Evolutionary conservation across 2,329 filamentous ascomycete genomes (phyloP), one percentile per base, ranked within the genome.

Genomic region (Alternaria arborescens): DNA sequence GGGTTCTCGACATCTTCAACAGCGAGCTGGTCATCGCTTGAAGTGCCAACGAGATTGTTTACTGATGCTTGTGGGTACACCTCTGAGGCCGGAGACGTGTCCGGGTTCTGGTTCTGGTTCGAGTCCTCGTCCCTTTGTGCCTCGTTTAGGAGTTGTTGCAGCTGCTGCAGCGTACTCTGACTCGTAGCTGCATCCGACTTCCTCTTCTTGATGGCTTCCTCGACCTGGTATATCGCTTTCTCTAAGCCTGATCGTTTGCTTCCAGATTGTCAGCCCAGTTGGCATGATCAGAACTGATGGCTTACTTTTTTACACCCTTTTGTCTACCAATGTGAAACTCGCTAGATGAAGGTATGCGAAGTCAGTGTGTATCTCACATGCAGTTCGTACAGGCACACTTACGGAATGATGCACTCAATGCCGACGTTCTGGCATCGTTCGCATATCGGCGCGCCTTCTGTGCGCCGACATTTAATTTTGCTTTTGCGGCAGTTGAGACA

Each of bases 1-100:
- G 90, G 90, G 62, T 92, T 93, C 71, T 93, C 90, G 4, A 90
- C 90, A 73, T 91, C 90, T 67, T 92, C 89, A 26, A 91, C 80
- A 12, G 87, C 84, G 32, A 90, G 82, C 36, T 78, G 75, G 26
- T 78, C 77, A 34, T 81, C 76, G n/a, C 72, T 73, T 24, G 75
- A 67, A 8, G 70, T 67, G n/a, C 70, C 68, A 1, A 68, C 63
- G 43, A 70, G 71, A 52, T 71, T 72, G 40, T 70, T 73, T 68
- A 64, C 70, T 56, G 53, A 52, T 52, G 60, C 22, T 5, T 41
- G 51, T 24, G 12, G 30, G 28, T 41, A 28, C 22, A 28, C 50
- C n/a, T 46, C 52, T 40, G 52, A 34, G 26, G 40, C 41, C 22
- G 61, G 44, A 4, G 61, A 60, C 38, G 55, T 38, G 26, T 55